These are phyloP conservation scores for Penicillium salamii DNA, from an alignment of 495 filamentous ascomycete species.

Conservation along the genomic window DNA sequence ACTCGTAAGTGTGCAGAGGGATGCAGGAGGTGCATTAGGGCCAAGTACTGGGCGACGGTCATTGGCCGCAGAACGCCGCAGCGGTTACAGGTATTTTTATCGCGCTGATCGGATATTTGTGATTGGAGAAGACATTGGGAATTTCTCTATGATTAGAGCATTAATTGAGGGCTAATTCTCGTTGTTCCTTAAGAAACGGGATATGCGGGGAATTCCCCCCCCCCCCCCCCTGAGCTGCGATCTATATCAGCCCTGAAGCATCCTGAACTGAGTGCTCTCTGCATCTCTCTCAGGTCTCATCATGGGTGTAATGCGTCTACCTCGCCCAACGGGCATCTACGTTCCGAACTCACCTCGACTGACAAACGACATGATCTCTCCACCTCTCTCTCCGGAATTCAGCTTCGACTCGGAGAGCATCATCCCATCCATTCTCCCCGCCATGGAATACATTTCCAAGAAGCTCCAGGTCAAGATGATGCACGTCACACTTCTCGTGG, in stretches of 20 bases:
- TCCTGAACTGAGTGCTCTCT: neutral
- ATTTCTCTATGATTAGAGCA: conserved; percentile 28
- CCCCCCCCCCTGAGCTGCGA: too few species aligned
- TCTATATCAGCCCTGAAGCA: neutral
- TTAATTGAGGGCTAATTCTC: conserved; percentile 13
- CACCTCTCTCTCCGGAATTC: conserved; percentile 43
- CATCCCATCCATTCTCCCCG: conserved; percentile 41
- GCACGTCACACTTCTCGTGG: conserved; percentile 47
- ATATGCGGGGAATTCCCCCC: too few species aligned
- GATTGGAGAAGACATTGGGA: conserved; percentile 8
- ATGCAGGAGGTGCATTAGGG: conserved; percentile 1
- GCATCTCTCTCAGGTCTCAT: conserved; percentile 6
- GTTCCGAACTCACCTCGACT: conserved; percentile 37
- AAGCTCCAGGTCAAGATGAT: conserved; percentile 46
- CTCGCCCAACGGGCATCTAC: conserved; percentile 41
- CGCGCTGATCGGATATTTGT: conserved; percentile 3
- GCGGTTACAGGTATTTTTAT: conserved; percentile 36
- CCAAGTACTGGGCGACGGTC: conserved; percentile 2
- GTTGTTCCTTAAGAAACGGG: neutral
- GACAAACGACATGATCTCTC: conserved; percentile 44
- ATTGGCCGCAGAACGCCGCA: conserved; percentile 25
- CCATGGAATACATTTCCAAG: conserved; percentile 47
- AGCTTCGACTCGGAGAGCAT: conserved; percentile 43
- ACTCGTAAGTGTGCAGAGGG: conserved; percentile 23
- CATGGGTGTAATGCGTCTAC: conserved; percentile 45